Percentiles rank a stretch among this genome's conserved stretches.
Evolutionary conservation across 495 filamentous ascomycete species (phyloP).

Genomic region (Aspergillus biplanus): DNA sequence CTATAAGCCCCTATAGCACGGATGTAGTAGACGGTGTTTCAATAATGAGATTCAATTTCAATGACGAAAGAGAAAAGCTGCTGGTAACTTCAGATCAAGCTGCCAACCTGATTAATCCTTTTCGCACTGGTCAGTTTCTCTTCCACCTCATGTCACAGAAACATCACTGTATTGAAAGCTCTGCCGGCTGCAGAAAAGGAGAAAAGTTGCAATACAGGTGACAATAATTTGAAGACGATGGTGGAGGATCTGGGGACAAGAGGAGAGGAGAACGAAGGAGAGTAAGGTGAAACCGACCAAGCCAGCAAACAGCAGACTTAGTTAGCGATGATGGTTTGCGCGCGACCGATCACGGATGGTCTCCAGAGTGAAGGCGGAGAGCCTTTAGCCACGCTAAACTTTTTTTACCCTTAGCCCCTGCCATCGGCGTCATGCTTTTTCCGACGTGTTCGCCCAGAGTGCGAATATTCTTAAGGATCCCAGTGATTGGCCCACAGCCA

Average conservation of each 20-base stretch:
- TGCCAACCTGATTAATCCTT: constrained; percentile 24
- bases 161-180: constrained; percentile 29
- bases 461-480: neutral
- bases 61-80: constrained; percentile 12
- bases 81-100: constrained; percentile 19
- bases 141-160: constrained; percentile 33
- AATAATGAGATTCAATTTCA: neutral
- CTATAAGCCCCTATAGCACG: constrained; percentile 3
- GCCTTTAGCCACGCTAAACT: constrained; percentile 41
- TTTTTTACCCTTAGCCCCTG: constrained; percentile 23
- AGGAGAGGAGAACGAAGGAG: neutral
- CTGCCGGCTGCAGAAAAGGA: constrained; percentile 20
- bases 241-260: neutral
- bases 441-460: constrained; percentile 12
- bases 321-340: constrained; percentile 41
- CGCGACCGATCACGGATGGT: constrained; percentile 50
- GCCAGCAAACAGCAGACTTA: constrained; percentile 25
- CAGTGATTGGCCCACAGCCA: constrained; percentile 17
- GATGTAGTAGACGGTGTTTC: neutral
- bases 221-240: neutral
- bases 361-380: constrained; percentile 45
- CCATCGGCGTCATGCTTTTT: constrained; percentile 23
- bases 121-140: constrained; percentile 32
- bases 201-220: neutral
- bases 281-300: constrained; percentile 16